phyloP scores from a whole-genome alignment of 108 stramenopile species.

The Cylindrotheca closterium region DNA sequence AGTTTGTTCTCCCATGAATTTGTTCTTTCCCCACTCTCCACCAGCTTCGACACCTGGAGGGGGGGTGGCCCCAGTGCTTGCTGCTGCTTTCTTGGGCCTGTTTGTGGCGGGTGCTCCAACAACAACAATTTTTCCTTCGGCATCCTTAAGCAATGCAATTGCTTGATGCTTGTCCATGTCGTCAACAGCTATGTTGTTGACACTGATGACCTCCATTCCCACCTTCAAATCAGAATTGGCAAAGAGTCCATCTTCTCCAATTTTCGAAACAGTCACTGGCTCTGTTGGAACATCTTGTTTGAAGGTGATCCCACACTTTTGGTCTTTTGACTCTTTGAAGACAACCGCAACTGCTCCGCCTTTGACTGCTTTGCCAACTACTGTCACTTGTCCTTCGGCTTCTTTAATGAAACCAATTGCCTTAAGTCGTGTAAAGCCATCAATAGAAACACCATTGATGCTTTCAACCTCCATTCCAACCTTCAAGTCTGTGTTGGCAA shows the following conservation, averaged over 20 bases:
- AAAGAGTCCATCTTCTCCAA: background rate
- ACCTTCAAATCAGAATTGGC: background rate
- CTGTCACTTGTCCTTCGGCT: background rate
- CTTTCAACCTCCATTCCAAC: background rate
- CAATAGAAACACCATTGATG: background rate
- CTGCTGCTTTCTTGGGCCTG: background rate
- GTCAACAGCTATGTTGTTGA: constrained; percentile 5
- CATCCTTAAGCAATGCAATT: background rate
- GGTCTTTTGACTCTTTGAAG: background rate
- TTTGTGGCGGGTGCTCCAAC: background rate
- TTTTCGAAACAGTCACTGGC: background rate
- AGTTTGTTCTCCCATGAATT: background rate
- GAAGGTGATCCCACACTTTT: background rate
- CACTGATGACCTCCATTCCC: constrained; percentile 2
- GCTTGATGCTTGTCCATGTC: background rate
- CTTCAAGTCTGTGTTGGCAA: background rate
- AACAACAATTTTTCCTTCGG: background rate
- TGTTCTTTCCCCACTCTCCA: background rate
- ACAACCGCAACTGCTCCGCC: background rate
- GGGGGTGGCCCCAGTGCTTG: background rate
- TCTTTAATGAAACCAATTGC: background rate
- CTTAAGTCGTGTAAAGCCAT: background rate
- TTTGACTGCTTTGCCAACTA: background rate
- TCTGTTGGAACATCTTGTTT: background rate
- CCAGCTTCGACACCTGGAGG: background rate